These are phyloP conservation scores for Lenwebbia sp. DNA, from an alignment of 345 rosid genomes.

Conservation along the genomic window DNA sequence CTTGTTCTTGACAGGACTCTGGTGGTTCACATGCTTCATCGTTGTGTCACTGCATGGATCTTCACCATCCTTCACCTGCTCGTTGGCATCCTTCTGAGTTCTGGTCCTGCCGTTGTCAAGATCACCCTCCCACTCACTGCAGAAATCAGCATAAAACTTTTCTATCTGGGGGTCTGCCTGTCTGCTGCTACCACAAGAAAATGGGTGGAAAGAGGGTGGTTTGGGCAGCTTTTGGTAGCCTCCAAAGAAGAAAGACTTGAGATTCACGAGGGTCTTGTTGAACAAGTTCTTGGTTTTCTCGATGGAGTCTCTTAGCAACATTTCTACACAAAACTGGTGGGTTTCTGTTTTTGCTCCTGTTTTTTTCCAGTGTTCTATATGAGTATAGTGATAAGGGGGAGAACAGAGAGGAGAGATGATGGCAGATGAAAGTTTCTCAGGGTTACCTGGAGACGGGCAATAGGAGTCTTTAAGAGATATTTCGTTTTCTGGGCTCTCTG, in stretches of 20 bases:
- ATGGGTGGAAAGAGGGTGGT: conserved; percentile 9
- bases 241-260: conserved; percentile 39
- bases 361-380: background rate
- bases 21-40: background rate
- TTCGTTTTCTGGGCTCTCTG: background rate
- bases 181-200: conserved; percentile 8
- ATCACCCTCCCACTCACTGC: background rate
- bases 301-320: conserved; percentile 46
- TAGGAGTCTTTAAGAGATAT: conserved; percentile 4
- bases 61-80: background rate
- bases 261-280: conserved; percentile 31
- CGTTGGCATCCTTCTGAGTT: background rate
- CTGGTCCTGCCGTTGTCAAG: background rate
- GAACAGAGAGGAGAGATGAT: conserved; percentile 7
- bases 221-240: conserved; percentile 34
- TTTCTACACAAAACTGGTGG: background rate
- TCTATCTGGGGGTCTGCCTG: background rate
- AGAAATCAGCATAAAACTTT: background rate
- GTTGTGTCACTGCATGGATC: background rate
- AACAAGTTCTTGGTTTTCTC: conserved; percentile 43
- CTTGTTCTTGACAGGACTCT: background rate
- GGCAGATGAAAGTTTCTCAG: background rate
- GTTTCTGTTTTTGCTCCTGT: background rate
- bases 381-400: conserved; percentile 1
- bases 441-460: conserved; percentile 4